phyloP scores from a whole-genome alignment of 2,329 filamentous ascomycete genomes.

The Fusarium euwallaceae region DNA sequence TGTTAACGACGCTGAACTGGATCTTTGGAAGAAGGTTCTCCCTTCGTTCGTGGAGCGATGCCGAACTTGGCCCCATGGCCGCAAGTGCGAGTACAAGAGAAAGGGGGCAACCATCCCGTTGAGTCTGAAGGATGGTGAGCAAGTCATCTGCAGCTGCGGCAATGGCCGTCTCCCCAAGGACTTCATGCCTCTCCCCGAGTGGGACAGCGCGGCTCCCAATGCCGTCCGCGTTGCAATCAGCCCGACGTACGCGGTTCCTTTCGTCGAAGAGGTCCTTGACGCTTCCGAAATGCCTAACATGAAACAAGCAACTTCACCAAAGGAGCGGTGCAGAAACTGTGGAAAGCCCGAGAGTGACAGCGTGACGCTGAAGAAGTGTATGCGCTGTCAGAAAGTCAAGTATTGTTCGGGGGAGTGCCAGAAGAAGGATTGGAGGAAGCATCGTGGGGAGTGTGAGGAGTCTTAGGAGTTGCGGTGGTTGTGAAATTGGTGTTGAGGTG shows the following conservation, averaged over 20 bases:
- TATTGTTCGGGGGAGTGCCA: slow-evolving; percentile 69
- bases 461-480: background rate
- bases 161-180: slow-evolving; percentile 56
- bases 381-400: slow-evolving; percentile 57
- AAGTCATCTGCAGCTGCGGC: slow-evolving; percentile 62
- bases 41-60: slow-evolving; percentile 62
- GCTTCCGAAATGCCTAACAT: slow-evolving; percentile 29
- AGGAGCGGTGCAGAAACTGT: slow-evolving; percentile 55
- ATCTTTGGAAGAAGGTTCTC: slow-evolving; percentile 62
- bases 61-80: slow-evolving; percentile 60
- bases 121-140: slow-evolving; percentile 51
- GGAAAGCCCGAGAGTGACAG: slow-evolving; percentile 50
- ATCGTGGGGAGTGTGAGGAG: slow-evolving; percentile 58
- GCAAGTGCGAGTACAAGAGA: slow-evolving; percentile 58
- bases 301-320: background rate
- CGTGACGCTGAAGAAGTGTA: slow-evolving; percentile 58
- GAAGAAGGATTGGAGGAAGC: slow-evolving; percentile 66
- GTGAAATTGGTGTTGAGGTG: background rate
- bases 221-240: slow-evolving; percentile 71
- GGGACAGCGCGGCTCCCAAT: slow-evolving; percentile 57
- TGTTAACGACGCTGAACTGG: slow-evolving; percentile 69
- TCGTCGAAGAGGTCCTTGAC: slow-evolving; percentile 58
- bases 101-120: slow-evolving; percentile 55
- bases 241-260: slow-evolving; percentile 61
- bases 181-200: slow-evolving; percentile 58